Evolutionary conservation across 2,329 filamentous ascomycete genomes (phyloP).

Genomic region (Alternaria sp.): DNA sequence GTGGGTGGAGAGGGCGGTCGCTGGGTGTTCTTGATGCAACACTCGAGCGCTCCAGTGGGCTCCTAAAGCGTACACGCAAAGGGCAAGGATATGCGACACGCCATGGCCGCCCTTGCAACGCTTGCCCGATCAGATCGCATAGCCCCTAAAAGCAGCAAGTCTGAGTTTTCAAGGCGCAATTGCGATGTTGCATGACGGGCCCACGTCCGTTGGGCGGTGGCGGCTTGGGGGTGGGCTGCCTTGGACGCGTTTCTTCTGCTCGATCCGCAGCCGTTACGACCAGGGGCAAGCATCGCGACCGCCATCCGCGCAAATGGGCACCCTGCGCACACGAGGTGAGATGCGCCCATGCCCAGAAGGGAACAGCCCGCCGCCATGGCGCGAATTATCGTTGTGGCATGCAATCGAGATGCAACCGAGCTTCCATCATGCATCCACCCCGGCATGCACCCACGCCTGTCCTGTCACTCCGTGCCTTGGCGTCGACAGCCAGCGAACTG

Average conservation of each 20-base stretch:
- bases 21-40: conserved; percentile 27
- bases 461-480: conserved; percentile 26
- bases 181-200: conserved; percentile 15
- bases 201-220: conserved; percentile 18
- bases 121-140: conserved; percentile 31
- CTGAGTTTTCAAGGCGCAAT: conserved; percentile 2
- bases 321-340: conserved; percentile 32
- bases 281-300: conserved; percentile 32
- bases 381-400: conserved; percentile 31
- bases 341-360: conserved; percentile 26
- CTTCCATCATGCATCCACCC: conserved; percentile 27
- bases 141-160: conserved; percentile 18
- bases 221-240: conserved; percentile 8
- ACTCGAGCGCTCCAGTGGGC: conserved; percentile 13
- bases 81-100: conserved; percentile 35
- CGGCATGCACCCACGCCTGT: conserved; percentile 25
- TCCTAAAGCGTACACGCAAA: conserved; percentile 24
- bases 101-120: conserved; percentile 29
- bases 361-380: conserved; percentile 28
- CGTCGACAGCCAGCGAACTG: conserved; percentile 18
- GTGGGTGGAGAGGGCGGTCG: conserved; percentile 19
- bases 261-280: conserved; percentile 39
- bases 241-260: conserved; percentile 9
- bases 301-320: conserved; percentile 32
- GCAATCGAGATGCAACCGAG: conserved; percentile 42